Evolutionary conservation across 2,329 filamentous ascomycete species (phyloP), one percentile per base, ranked within the genome.

Genomic region (Colletotrichum zoysiae): DNA sequence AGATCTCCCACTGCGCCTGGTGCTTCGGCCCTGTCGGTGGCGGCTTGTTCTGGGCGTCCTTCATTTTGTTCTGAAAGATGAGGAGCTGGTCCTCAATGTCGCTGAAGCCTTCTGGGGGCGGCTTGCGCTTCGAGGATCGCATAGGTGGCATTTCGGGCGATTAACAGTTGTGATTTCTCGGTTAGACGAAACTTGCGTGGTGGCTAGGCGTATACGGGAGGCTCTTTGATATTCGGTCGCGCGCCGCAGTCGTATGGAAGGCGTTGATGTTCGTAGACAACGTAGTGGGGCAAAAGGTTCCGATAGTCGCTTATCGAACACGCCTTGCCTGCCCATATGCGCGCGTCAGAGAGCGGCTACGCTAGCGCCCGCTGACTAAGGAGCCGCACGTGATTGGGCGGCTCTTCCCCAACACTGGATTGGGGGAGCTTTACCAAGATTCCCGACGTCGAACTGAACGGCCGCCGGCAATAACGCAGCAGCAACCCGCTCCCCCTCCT

Each of bases 1-100:
- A 98, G 76, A 99, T 95, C 73, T 96, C 95, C 96, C 96, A 99
- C 75, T 95, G 89, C 76, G 94, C 93, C 83, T 98, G 94, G 79
- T 98, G 93, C 80, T 95, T 95, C 2, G 89, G 89, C 0, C 90
- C 93, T 87, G 88, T 94, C 88, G 84, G 93, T 80, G 84, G 93
- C 83, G 94, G 92, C 59, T 95, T 92, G 82, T 97, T 97, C 80
- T 98, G 95, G 64, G 96, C 96, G 79, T 97, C 94, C 83, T 95
- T 96, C 93, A 97, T 95, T 86, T 95, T 95, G 87, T 95, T 95
- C 78, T 88, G 86, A 84, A 96, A 96, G 78, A 95, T 91, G 77
- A 96, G 89, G 53, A 96, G 90, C 76, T 94, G 94, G 79, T 95
- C 92, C 81, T 95, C 93, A 81, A 97, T 94, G 80, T 97, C 94